Conservation (phyloP, 2,329 filamentous ascomycete species). For the Aureobasidium sp. region DNA sequence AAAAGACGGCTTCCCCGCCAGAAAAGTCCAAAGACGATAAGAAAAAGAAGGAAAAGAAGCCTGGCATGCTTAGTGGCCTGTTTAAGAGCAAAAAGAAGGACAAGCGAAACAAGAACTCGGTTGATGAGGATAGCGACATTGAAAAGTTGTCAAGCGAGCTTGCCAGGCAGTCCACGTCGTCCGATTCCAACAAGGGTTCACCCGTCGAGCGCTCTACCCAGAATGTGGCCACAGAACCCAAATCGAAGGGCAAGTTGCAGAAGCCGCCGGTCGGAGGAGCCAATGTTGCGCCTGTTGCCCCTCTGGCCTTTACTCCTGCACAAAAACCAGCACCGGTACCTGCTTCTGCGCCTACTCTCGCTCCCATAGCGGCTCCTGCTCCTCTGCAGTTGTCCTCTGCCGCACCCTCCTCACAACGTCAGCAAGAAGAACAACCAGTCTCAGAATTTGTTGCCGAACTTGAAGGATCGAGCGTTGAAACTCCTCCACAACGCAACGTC, state of each 20-base stretch:
- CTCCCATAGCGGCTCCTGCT: background rate
- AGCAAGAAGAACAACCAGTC: background rate
- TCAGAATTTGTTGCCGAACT: conserved; percentile 29
- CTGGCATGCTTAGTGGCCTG: conserved; percentile 61
- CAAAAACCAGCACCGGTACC: background rate
- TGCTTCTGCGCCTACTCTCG: conserved; percentile 6
- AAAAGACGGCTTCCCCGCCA: conserved; percentile 54
- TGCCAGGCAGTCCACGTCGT: conserved; percentile 2
- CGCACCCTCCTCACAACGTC: background rate
- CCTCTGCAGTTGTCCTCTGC: conserved; percentile 3
- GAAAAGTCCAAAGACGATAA: conserved; percentile 67
- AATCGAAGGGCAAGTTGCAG: conserved; percentile 20
- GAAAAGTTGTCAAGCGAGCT: conserved; percentile 26
- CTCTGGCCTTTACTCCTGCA: background rate
- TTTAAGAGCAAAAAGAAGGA: conserved; percentile 61
- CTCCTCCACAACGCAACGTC: conserved; percentile 32
- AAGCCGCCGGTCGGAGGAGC: conserved; percentile 14
- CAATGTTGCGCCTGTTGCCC: background rate
- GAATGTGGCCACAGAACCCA: background rate
- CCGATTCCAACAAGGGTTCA: background rate
- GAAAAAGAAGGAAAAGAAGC: conserved; percentile 63
- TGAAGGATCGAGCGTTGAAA: conserved; percentile 29
- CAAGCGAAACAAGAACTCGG: conserved; percentile 46
- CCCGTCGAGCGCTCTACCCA: background rate
- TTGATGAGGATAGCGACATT: conserved; percentile 19